A percentile compares a stretch with the other conserved stretches of the same genome.
Conservation (phyloP, 495 filamentous ascomycete species). For the Cercophora sp. region DNA sequence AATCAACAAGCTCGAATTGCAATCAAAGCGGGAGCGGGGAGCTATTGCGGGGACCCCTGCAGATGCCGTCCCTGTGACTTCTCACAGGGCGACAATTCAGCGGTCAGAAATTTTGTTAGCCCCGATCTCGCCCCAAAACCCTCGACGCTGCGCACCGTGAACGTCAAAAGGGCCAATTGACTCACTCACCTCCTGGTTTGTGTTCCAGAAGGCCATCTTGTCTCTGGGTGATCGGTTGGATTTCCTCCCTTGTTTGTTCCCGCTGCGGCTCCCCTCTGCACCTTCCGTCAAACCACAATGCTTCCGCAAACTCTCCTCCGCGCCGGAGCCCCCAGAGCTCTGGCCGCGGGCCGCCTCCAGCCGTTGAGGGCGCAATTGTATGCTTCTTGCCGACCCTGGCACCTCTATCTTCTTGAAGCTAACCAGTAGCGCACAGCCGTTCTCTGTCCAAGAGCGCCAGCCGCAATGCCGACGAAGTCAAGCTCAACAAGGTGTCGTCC, state of each 20-base stretch:
- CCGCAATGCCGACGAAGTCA: conserved; percentile 41
- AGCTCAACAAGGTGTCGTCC: conserved; percentile 78
- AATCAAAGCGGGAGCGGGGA: conserved; percentile 13
- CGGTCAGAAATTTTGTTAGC: conserved; percentile 26
- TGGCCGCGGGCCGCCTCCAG: conserved; percentile 31
- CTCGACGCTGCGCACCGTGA: conserved; percentile 8
- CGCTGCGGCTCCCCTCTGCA: not conserved
- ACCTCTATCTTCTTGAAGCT: not conserved
- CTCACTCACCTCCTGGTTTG: not conserved
- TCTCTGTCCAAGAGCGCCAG: conserved; percentile 36
- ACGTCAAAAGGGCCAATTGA: conserved; percentile 14
- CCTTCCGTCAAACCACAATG: conserved; percentile 24
- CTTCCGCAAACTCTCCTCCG: conserved; percentile 35
- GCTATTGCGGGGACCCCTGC: conserved; percentile 26
- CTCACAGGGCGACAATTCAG: conserved; percentile 7
- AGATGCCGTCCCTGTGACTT: conserved; percentile 25
- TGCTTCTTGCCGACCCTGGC: conserved; percentile 10
- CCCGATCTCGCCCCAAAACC: conserved; percentile 31
- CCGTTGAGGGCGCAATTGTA: conserved; percentile 37
- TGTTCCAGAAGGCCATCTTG: not conserved
- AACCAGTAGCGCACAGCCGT: conserved; percentile 28
- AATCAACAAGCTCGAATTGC: conserved; percentile 31
- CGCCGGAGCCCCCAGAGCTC: conserved; percentile 38
- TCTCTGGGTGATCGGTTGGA: not conserved
- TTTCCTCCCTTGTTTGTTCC: not conserved